Base-by-base conservation (phyloP, 257 asterid genomes). In the Cinchona pubescens region DNA sequence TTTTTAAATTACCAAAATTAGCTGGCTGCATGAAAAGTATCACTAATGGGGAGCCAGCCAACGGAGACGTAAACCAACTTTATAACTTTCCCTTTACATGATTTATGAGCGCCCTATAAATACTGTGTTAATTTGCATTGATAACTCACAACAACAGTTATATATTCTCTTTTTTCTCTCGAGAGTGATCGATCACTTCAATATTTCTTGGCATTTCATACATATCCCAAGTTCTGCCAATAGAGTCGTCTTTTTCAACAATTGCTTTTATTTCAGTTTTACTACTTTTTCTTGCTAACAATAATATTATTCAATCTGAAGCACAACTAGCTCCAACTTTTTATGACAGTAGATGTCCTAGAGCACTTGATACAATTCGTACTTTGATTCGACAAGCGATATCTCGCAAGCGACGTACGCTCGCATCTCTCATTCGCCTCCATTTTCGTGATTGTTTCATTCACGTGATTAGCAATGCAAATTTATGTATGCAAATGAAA, bases 371-470 rank as follows among this genome's bases (percentile, higher is more conserved):
- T 63, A 66, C 61, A 1, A 80, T 80, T 4, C 75, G 75, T 13
- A 76, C 69, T 10, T 29, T 58, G 0, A 67, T 73, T 12, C 35
- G 71, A 56, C 64, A 12, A 65, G 83, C 79, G 32, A 79, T 79
- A 3, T 79, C 83, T 3, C 49, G 49, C 0, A 79, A 79, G 56
- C 63, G 58, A n/a, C 73, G 83, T 19, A 79, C 75, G 76, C 69
- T 64, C 0, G 79, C 79, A 37, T 79, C 79, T 0, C 79, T 75
- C 69, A 49, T 78, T 68, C 79, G 83, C 32, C 79, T 79, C 61
- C 83, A 79, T 74, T 74, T 79, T 38, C 83, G 75, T 25, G 82
- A 69, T 62, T 79, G 76, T 67, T 80, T 80, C 49, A 77, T 80
- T 14, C 83, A 80, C 37, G 65, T n/a, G n/a, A n/a, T 59, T 19